Evolutionary conservation across 2,329 filamentous ascomycete species (phyloP), one percentile per base, ranked within the genome.

Genomic region (Sarocladium brachiariae): DNA sequence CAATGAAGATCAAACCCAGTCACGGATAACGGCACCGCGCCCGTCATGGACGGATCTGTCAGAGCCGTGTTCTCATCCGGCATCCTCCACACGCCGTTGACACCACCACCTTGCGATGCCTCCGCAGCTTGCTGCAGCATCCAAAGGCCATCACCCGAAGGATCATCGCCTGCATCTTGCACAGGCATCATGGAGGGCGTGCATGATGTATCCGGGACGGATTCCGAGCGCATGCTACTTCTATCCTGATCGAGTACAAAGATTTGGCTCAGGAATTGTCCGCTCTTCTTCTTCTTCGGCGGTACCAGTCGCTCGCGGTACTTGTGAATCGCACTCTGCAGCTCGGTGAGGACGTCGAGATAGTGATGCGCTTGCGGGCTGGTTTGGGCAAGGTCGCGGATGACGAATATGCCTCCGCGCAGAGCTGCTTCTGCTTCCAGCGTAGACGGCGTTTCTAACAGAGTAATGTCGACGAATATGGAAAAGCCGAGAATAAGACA

Each of bases 331-430:
- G 74, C 74, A 9, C 69, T 68, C 0, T 69, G 67, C 4, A 79
- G 62, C 2, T 68, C 63, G 0, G 65, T 72, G 6, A 82, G 63
- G 18, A 82, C 82, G 5, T 80, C 75, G 11, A 72, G 68, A 55
- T 83, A 82, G 49, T 81, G 77, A 2, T 69, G 71, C 2, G 79
- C 79, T 53, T 81, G 78, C 0, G 77, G 74, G 34, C 75, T 79
- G 43, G 74, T 70, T 0, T 43, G 39, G 4, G 39, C 39, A 5
- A 43, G 39, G 21, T 43, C 39, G 3, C 39, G 19, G 39, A 43
- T 27, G 13, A 43, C 39, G 39, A 43, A 43, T 3, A 43, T 43
- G 2, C 78, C 73, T 2, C 72, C 70, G 18, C 66, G 62, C 53
- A 81, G 81, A 0, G 77, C 73, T 5, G 60, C 58, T n/a, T 72